Evolutionary conservation across 2,329 filamentous ascomycete genomes (phyloP), one percentile per base, ranked within the genome.

Genomic region (Sporothrix inflata): DNA sequence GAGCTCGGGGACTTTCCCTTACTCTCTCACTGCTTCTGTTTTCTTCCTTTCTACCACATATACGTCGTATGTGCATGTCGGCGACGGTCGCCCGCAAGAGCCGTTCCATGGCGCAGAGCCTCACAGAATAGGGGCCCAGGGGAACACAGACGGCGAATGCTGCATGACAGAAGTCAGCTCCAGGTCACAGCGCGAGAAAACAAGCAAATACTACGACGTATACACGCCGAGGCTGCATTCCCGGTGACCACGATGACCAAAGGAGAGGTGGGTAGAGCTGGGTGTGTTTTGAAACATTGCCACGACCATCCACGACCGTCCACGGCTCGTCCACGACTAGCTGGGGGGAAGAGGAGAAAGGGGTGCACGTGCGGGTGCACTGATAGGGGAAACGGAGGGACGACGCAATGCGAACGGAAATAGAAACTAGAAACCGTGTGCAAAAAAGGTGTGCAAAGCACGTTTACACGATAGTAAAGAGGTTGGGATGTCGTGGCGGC

Each of bases 381-480:
- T 38, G 30, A 40, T 38, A 60, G 30, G 55, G 55, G 34, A 11
- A 57, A 34, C 14, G 53, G 12, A 19, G 30, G 6, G 5, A n/a
- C n/a, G n/a, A n/a, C n/a, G n/a, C 27, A 42, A 14, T 24, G 8
- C 19, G 38, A 61, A 21, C 30, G 30, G 55, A 45, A 63, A 63
- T 45, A 24, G 38, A 19, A 19, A 49, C 19, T 34, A 47, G 45
- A 42, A 63, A 24, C 38, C 60, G 21, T 65, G 51, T 30, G 51
- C 51, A 4, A 24, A 30, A 55, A 21, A 42, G 40, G 49, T 53
- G 27, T 57, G 53, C 53, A 57, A 57, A 34, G 27, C 53, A 57
- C 53, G 53, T 57, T 57, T 57, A 19, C n/a, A 55, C 53, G 53
- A 60, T 60, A 60, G 60, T 16, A 53, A 40, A 38, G 61, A 49